Conservation (phyloP, 768 basidiomycete genomes). For the Lanmaoa pseudosensibilis region DNA sequence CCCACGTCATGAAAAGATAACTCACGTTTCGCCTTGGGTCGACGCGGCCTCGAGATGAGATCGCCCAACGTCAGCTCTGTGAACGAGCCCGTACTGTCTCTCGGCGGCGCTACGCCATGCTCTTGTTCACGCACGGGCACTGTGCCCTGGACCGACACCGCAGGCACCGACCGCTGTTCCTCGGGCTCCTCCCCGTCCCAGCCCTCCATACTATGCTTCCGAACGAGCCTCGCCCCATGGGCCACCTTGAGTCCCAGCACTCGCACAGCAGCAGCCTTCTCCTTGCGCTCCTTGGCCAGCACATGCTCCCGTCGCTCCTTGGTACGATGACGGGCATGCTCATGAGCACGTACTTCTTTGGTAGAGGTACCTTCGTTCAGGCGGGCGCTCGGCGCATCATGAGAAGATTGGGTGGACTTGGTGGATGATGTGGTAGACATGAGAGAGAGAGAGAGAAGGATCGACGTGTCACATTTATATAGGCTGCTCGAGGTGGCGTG, state of each 20-base stretch:
- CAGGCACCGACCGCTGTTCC: background rate
- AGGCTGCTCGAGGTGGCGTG: slow-evolving; percentile 26
- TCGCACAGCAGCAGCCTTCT: slow-evolving; percentile 20
- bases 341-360: slow-evolving; percentile 34
- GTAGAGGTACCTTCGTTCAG: slow-evolving; percentile 16
- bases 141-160: background rate
- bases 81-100: slow-evolving; percentile 9
- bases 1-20: too few relatives aligned
- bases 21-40: slow-evolving; percentile 27
- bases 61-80: slow-evolving; percentile 29
- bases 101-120: slow-evolving; percentile 2
- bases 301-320: slow-evolving; percentile 35
- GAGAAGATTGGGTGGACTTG: slow-evolving; percentile 17
- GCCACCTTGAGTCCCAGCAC: slow-evolving; percentile 21
- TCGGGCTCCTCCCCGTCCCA: slow-evolving; percentile 30
- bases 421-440: slow-evolving; percentile 32
- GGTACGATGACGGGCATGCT: slow-evolving; percentile 35
- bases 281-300: slow-evolving; percentile 33
- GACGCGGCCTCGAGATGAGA: slow-evolving; percentile 25
- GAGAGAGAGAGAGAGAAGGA: slow-evolving; percentile 11
- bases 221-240: slow-evolving; percentile 18
- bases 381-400: slow-evolving; percentile 21
- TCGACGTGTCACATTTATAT: slow-evolving; percentile 30
- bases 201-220: slow-evolving; percentile 28
- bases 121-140: background rate